Base-by-base conservation (phyloP, 441 rosid species). In the Erodium texanum region DNA sequence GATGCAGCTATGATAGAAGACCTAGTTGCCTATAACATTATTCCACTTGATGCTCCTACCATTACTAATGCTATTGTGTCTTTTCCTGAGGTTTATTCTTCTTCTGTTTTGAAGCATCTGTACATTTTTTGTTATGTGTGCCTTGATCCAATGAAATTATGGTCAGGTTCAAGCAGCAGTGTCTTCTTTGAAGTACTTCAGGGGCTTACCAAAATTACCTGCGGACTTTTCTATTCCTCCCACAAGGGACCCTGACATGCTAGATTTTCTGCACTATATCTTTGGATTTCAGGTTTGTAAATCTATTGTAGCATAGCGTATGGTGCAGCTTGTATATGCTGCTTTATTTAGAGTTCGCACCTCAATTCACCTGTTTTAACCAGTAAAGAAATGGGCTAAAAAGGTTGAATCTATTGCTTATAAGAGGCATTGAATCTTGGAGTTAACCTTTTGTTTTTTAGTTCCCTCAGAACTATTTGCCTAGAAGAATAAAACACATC, bases 1-100 rank as follows among this genome's bases (percentile, higher is more conserved):
- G 99, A 94, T 77, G 97, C 95, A 71, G 86, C 90, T 45, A 89
- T 94, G 99, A 89, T 94, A 0, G 97, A 94, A 71, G 99, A 92
- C 70, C 79, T 91, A 64, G 77, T 92, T 80, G 96, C 97, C 43
- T 94, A 89, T 77, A 94, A 94, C 74, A 87, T 92, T 66, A 79
- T 94, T 68, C 99, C 99, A 7, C 77, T 94, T 66, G 99, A 92
- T 74, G 84, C 85, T 81, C 87, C 86, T 77, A 84, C 87, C 66
- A 77, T 79, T 41, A 74, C 96, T 68, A 89, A 87, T 86, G 90
- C 84, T 72, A 82, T 88, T 59, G 84, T 75, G 68, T 5, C 82
- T 65, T 85, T 94, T 70, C 82, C 96, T 18, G 97, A 94, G 92
- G 99, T 93, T 74, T 66, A 12, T 66, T 81, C 56, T 74, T 36